Base-by-base conservation (phyloP, 2,329 filamentous ascomycete genomes). In the Elsinoe batatas region DNA sequence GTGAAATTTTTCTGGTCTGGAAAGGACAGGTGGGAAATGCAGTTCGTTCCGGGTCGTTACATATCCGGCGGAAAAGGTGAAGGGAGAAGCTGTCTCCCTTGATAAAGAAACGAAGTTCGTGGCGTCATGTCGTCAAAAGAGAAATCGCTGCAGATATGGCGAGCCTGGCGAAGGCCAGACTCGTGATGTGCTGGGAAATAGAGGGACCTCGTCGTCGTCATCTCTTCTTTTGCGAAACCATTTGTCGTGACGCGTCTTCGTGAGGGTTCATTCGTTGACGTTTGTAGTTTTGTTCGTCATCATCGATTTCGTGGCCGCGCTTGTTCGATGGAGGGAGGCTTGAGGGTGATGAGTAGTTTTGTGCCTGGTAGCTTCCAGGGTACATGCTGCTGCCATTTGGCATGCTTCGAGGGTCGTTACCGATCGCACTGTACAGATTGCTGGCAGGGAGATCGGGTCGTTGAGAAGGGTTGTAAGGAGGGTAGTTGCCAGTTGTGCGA, bases 381-480 rank as follows among this genome's bases (percentile, higher is more conserved):
- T 68, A 66, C n/a, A 65, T 61, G 11, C 81, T 71, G 30, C 76
- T 78, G n/a, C 85, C 85, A 62, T 88, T 88, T 15, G 79, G 74
- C 10, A 81, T 70, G 30, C 76, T 72, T 22, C 88, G 81, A 58
- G 88, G 86, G 17, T 51, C 47, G 67, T 88, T 89, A 68, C 85
- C 91, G 74, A 95, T 90, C 60, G 94, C 85, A 69, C 84, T 94
- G 77, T 95, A 95, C 51, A 95, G 75, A 67, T 83, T 94, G 75
- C 88, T 91, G 0, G 87, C 84, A 3, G 85, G 79, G 58, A 83
- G 77, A 42, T 78, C 74, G 7, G 80, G 76, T 40, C 89, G 84
- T 18, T 90, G 89, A 49, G 91, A 86, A 0, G 88, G 91, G 67
- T 77, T 85, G 72, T 94, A 95, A 22, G 84, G 84, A 44, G 72